These are phyloP conservation scores for Trametes elegans DNA, from an alignment of 768 basidiomycete species.

Conservation along the genomic window DNA sequence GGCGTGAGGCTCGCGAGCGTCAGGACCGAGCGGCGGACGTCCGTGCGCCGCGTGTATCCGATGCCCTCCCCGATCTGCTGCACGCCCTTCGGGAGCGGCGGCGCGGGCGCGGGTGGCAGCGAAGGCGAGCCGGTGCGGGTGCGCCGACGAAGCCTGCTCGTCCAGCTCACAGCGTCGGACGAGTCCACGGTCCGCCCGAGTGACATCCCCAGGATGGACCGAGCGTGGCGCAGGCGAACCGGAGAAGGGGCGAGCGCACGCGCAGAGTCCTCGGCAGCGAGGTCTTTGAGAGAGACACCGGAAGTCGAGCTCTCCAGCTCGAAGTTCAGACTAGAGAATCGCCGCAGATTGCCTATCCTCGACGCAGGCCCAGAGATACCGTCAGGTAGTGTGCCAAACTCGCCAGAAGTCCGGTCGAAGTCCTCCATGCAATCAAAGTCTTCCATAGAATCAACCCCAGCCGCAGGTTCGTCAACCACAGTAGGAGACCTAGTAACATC, in stretches of 20 bases:
- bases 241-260: conserved; percentile 10
- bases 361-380: conserved; percentile 1
- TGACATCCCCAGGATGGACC: conserved; percentile 28
- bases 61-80: conserved; percentile 36
- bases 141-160: conserved; percentile 43
- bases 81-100: conserved; percentile 39
- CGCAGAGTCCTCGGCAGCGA: neutral
- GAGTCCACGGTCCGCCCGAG: conserved; percentile 29
- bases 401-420: neutral
- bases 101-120: conserved; percentile 24
- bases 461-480: neutral
- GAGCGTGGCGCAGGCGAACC: conserved; percentile 14
- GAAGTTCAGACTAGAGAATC: conserved; percentile 30
- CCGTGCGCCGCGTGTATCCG: conserved; percentile 25
- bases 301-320: conserved; percentile 24
- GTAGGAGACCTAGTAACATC: neutral
- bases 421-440: no score
- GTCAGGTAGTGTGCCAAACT: neutral
- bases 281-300: neutral
- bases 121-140: conserved; percentile 32
- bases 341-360: conserved; percentile 21
- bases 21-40: conserved; percentile 13
- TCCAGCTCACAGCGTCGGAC: conserved; percentile 25
- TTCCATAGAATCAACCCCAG: neutral
- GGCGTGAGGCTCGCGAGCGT: conserved; percentile 19